Percentiles rank a stretch among this genome's conserved stretches.
These are phyloP conservation scores for Arachis stenosperma DNA, from an alignment of 306 rosid genomes.

Conservation along the genomic window DNA sequence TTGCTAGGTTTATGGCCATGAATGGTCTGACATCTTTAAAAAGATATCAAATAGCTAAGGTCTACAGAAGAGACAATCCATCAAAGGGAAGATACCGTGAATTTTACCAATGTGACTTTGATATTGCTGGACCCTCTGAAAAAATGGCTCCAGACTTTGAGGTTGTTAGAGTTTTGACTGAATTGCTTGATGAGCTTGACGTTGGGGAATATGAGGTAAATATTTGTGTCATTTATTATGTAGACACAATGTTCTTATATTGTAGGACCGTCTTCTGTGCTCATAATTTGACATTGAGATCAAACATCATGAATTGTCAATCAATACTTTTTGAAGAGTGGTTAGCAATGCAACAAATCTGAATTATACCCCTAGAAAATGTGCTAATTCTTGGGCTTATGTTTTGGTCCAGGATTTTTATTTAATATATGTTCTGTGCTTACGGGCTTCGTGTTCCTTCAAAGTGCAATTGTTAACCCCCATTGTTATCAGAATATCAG, in stretches of 20 bases:
- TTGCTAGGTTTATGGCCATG: constrained; percentile 89
- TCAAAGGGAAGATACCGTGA: constrained; percentile 97
- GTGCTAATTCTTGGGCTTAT: not conserved
- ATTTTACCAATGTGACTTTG: constrained; percentile 95
- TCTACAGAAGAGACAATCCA: constrained; percentile 95
- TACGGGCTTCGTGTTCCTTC: constrained; percentile 5
- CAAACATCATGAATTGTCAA: not conserved
- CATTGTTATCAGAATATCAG: not conserved
- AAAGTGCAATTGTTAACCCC: not conserved
- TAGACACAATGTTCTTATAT: constrained; percentile 11
- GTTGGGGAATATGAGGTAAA: constrained; percentile 94
- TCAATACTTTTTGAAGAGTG: constrained; percentile 5
- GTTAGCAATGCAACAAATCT: not conserved
- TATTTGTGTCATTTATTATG: constrained; percentile 15
- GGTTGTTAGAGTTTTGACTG: constrained; percentile 81
- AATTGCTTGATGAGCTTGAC: constrained; percentile 81
- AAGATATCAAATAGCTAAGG: constrained; percentile 97
- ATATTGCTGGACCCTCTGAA: constrained; percentile 88
- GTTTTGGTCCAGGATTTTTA: not conserved
- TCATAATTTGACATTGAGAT: not conserved
- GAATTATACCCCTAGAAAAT: not conserved
- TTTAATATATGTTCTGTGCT: constrained; percentile 3
- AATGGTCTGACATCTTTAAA: constrained; percentile 85
- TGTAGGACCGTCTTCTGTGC: constrained; percentile 17
- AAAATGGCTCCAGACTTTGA: constrained; percentile 94